Evolutionary conservation across 768 basidiomycete genomes (phyloP), one percentile per base, ranked within the genome.

Genomic region (Postia placenta): DNA sequence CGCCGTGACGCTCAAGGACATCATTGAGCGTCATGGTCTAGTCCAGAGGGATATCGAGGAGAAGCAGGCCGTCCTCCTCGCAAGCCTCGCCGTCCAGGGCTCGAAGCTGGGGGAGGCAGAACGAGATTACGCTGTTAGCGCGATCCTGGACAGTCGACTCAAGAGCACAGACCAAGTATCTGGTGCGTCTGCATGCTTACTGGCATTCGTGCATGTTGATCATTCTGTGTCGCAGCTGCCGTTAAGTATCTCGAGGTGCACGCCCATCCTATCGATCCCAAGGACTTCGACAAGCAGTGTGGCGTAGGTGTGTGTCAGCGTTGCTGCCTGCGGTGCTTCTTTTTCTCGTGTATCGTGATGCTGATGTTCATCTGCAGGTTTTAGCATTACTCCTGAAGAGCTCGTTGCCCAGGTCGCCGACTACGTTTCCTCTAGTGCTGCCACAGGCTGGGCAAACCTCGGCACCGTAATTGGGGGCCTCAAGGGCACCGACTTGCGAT

Each of bases 121-220:
- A 62, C 74, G 77, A 52, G 72, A 68, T 39, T 90, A 81, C 65
- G 69, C 85, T 15, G 72, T 90, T 30, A 64, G 69, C n/a, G 79
- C 74, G 53, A 83, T 98, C 57, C 63, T 81, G n/a, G 77, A 82
- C 48, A 83, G 79, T 19, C 78, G 78, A 54, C 66, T 98, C 50
- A 88, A 85, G 67, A 80, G 77, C 27, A 76, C 80, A 2, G 95
- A 97, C 64, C 94, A 97, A 72, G 81, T 96, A 22, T 73, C 78
- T 46, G 94, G 94, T 92, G 59, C 57, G 83, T 52, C 37, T 19
- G 20, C 28, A 4, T 25, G 3, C n/a, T 11, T 27, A 4, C 30
- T 33, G 30, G 15, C 9, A 33, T 33, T 7, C 15, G 30, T 33
- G 30, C 30, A 33, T 7, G n/a, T n/a, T n/a, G n/a, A 7, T 33